Conservation (phyloP, 257 asterid species). For the Thymus quinquecostatus region DNA sequence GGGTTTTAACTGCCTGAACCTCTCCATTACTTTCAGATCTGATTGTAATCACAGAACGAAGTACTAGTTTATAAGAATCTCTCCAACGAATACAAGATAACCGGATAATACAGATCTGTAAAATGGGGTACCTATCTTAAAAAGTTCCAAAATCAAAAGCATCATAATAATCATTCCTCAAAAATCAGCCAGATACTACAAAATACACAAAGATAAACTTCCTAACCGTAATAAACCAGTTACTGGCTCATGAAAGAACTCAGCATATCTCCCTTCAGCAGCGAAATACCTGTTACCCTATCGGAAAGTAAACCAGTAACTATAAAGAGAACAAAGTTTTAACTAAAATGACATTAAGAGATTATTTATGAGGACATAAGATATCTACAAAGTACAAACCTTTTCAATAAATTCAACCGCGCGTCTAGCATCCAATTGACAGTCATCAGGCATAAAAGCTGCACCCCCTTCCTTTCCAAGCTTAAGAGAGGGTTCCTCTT, state of each 20-base stretch:
- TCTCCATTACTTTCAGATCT: slow-evolving; percentile 72
- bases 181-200: slow-evolving; percentile 8
- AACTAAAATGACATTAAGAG: slow-evolving; percentile 7
- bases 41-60: slow-evolving; percentile 23
- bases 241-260: slow-evolving; percentile 89
- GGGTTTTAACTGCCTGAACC: slow-evolving; percentile 81
- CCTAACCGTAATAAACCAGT: slow-evolving; percentile 67
- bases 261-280: slow-evolving; percentile 86
- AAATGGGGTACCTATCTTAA: background rate
- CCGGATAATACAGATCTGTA: background rate
- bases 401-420: slow-evolving; percentile 75
- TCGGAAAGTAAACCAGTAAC: slow-evolving; percentile 34
- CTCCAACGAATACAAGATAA: slow-evolving; percentile 22
- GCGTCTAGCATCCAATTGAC: slow-evolving; percentile 74
- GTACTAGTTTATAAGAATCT: slow-evolving; percentile 4
- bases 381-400: slow-evolving; percentile 45
- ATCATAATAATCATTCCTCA: background rate
- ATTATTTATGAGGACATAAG: slow-evolving; percentile 17
- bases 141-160: slow-evolving; percentile 23
- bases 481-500: slow-evolving; percentile 76
- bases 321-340: slow-evolving; percentile 11
- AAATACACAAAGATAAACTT: slow-evolving; percentile 12
- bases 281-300: slow-evolving; percentile 77
- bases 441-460: slow-evolving; percentile 84
- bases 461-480: slow-evolving; percentile 77